Evolutionary conservation across 257 asterid species (phyloP).

Genomic region (Gardenia jasminoides): DNA sequence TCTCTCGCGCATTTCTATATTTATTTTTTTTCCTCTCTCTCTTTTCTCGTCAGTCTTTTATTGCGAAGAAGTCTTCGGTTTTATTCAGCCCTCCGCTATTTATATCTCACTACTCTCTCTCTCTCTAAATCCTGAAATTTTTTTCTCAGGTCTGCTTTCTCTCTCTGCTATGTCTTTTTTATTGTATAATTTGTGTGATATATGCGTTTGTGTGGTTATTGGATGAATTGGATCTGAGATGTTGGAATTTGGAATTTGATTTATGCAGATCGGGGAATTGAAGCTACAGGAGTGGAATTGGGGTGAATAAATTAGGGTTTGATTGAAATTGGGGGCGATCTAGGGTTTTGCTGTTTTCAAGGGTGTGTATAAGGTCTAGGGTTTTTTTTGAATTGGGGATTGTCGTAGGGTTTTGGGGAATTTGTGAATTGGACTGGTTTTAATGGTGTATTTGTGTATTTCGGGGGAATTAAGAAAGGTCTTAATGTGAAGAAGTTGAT

Average conservation of each 20-base stretch:
- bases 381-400: not conserved
- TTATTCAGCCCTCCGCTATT: not conserved
- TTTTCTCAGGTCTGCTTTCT: conserved; percentile 17
- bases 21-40: not conserved
- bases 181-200: not conserved
- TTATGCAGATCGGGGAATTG: conserved; percentile 26
- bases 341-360: conserved; percentile 13
- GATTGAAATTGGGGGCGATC: conserved; percentile 18
- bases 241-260: conserved; percentile 6
- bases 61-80: not conserved
- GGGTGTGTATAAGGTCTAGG: not conserved
- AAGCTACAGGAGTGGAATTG: conserved; percentile 8
- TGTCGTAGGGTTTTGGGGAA: conserved; percentile 24
- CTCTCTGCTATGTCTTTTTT: not conserved
- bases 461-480: conserved; percentile 1
- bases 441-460: not conserved
- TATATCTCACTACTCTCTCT: conserved; percentile 14
- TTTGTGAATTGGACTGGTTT: conserved; percentile 14
- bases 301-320: conserved; percentile 5
- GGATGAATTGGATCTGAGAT: conserved; percentile 23
- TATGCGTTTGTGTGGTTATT: not conserved
- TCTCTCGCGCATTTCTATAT: not conserved
- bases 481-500: conserved; percentile 10
- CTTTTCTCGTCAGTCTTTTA: not conserved
- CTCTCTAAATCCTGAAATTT: conserved; percentile 11